Conservation (phyloP, 768 basidiomycete species). For the Suillus cothurnatus region DNA sequence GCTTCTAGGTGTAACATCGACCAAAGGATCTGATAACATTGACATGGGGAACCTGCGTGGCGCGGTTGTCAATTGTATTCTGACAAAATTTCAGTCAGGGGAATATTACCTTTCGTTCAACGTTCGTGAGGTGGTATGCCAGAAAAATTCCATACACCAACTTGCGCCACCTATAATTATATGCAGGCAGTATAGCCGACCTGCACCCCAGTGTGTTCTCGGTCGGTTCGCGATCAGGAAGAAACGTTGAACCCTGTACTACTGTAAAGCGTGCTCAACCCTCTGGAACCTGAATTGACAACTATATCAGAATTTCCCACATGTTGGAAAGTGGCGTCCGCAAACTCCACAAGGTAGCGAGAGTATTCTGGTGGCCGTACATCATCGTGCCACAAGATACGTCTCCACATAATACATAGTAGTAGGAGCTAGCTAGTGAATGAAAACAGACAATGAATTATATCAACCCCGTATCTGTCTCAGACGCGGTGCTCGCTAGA, state of each 20-base stretch:
- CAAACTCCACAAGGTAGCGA: background rate
- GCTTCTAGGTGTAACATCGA: background rate
- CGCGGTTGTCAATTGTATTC: background rate
- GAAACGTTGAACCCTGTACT: background rate
- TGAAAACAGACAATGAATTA: background rate
- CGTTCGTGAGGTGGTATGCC: background rate
- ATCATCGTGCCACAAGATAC: background rate
- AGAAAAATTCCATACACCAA: background rate
- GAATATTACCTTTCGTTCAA: background rate
- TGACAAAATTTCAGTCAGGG: background rate
- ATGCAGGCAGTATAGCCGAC: background rate
- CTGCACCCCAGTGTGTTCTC: background rate
- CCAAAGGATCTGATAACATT: background rate
- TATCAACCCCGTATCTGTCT: slow-evolving; percentile 92
- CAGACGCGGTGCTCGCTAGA: slow-evolving; percentile 61
- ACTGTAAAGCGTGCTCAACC: too few relatives aligned
- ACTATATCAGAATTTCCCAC: background rate
- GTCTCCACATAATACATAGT: background rate
- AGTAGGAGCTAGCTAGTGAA: background rate
- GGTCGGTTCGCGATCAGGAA: background rate
- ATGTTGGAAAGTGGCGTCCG: too few relatives aligned
- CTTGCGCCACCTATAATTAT: background rate
- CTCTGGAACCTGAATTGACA: too few relatives aligned
- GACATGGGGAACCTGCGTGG: background rate
- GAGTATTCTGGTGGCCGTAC: background rate